These are phyloP conservation scores for Graphilbum ipis-grandicollis DNA, from an alignment of 2,329 filamentous ascomycete species.

Conservation along the genomic window DNA sequence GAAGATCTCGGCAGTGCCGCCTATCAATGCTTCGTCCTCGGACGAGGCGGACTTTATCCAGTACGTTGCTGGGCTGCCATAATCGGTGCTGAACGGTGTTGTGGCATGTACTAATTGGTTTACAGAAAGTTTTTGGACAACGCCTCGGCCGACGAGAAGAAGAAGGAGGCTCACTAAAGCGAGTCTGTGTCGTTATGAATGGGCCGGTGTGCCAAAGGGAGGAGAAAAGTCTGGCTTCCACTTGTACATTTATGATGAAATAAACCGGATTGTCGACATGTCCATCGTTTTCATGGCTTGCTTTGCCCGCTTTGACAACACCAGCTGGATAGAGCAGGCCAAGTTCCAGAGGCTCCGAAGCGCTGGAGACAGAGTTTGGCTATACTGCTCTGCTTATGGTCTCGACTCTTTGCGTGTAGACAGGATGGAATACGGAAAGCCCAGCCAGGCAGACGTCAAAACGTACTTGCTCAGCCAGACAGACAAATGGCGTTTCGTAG, in stretches of 20 bases:
- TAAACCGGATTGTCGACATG: too few species aligned
- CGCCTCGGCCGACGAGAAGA: slow-evolving; percentile 23
- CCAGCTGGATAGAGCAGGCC: too few species aligned
- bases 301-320: too few species aligned
- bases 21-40: slow-evolving; percentile 43
- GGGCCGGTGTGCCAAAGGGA: background rate
- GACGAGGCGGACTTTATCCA: slow-evolving; percentile 50
- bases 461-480: too few species aligned
- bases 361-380: too few species aligned
- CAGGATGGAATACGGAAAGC: too few species aligned
- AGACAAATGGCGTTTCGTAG: too few species aligned
- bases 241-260: background rate
- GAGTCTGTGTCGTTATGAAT: background rate
- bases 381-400: too few species aligned
- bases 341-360: too few species aligned
- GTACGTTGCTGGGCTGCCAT: slow-evolving; percentile 21
- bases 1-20: slow-evolving; percentile 27
- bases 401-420: too few species aligned
- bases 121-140: slow-evolving; percentile 29
- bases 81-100: background rate
- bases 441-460: too few species aligned
- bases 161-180: slow-evolving; percentile 10
- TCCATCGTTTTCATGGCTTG: too few species aligned
- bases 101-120: background rate
- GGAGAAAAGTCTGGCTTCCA: background rate